Conservation (phyloP, 148 eudicot species). For the Persicaria maculosa region DNA sequence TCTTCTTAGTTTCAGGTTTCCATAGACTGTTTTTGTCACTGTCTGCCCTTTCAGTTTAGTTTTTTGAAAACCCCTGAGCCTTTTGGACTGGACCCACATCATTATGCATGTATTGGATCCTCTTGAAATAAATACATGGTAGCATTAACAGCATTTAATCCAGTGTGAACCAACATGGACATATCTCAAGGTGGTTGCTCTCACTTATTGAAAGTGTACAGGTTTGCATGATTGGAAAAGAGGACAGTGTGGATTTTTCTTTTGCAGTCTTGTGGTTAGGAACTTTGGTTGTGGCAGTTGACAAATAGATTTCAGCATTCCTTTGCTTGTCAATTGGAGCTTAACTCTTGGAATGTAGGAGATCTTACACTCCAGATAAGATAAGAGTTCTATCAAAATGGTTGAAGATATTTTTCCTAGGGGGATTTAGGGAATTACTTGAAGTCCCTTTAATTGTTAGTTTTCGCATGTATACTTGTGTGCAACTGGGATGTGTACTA, state of each 20-base stretch:
- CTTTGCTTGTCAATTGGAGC: constrained; percentile 13
- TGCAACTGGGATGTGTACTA: neutral
- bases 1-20: neutral
- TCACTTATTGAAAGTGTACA: constrained; percentile 28
- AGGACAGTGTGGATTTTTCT: constrained; percentile 21
- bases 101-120: neutral
- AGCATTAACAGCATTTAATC: neutral
- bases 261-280: constrained; percentile 12
- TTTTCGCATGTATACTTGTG: neutral
- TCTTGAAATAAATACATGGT: neutral
- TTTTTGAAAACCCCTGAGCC: neutral
- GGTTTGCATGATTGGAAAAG: constrained; percentile 31
- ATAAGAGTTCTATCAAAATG: constrained; percentile 8
- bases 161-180: constrained; percentile 20
- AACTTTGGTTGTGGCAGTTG: neutral
- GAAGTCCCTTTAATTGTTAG: neutral
- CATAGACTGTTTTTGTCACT: constrained; percentile 5
- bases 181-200: constrained; percentile 30
- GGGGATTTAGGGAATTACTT: neutral
- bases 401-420: neutral
- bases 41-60: neutral
- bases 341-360: constrained; percentile 5
- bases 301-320: constrained; percentile 4
- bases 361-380: constrained; percentile 10
- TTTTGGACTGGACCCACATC: constrained; percentile 8